Percentiles rank a stretch among this genome's conserved stretches.
These are phyloP conservation scores for Ottelia alismoides DNA, from an alignment of 106 monocot genomes.

Conservation along the genomic window DNA sequence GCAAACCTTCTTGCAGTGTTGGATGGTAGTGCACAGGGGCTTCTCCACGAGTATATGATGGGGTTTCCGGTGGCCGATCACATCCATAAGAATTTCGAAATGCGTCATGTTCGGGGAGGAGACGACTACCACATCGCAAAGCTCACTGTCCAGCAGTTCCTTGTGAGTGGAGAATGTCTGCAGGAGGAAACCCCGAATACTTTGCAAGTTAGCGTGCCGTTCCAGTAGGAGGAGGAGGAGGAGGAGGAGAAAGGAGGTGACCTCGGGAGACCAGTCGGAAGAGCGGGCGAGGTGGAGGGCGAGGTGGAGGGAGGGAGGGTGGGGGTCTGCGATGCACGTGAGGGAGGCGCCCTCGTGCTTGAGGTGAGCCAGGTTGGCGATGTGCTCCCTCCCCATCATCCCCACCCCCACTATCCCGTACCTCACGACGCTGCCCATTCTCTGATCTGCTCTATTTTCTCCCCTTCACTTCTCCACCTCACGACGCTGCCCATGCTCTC, in stretches of 20 bases:
- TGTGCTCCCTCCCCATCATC: constrained; percentile 96
- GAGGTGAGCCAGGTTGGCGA: constrained; percentile 71
- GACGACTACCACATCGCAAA: constrained; percentile 78
- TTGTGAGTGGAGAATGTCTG: constrained; percentile 53
- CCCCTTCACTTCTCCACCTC: too few relatives aligned
- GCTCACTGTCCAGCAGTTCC: constrained; percentile 68
- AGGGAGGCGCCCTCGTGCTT: constrained; percentile 32
- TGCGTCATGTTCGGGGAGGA: constrained; percentile 98
- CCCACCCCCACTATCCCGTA: constrained; percentile 89
- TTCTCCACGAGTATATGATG: constrained; percentile 85
- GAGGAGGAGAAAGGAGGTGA: background rate
- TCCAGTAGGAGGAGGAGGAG: background rate
- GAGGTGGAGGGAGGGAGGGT: constrained; percentile 33
- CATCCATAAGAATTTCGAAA: constrained; percentile 81
- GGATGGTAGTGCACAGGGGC: constrained; percentile 75
- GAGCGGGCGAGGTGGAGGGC: constrained; percentile 48
- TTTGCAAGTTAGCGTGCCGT: background rate
- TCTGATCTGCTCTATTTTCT: too few relatives aligned
- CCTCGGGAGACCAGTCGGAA: constrained; percentile 12
- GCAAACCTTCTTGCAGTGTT: constrained; percentile 63
- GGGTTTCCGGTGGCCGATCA: constrained; percentile 39
- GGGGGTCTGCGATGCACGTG: constrained; percentile 73
- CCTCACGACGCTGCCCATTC: too few relatives aligned
- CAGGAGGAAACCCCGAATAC: background rate
- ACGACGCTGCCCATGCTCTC: too few relatives aligned